Base-by-base conservation (phyloP, 805 yeast genomes). In the Lipomyces starkeyi region DNA sequence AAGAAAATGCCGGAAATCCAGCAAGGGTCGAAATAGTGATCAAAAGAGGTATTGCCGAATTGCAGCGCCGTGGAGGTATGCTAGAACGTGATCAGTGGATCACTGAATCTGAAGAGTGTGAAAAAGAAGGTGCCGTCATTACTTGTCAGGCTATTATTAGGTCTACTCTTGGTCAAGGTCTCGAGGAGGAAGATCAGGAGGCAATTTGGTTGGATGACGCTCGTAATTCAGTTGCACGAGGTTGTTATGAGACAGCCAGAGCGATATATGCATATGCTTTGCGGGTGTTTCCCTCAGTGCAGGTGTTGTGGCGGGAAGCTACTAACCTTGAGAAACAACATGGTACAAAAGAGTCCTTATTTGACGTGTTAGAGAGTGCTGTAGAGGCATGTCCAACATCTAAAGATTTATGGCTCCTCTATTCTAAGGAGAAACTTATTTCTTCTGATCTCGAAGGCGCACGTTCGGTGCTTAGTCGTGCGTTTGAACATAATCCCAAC, bases 401-500 rank as follows among this genome's bases (percentile, higher is more conserved):
- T 37, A 86, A 85, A 52, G 74, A 84, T 13, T 81, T 91, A 56
- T 83, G 86, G 78, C 77, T 91, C 62, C 85, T 88, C 87, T 91
- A 86, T 74, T 90, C 97, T 0, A 88, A 89, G 71, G 93, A 90
- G 73, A 63, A 69, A 17, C 47, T 65, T 3, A 65, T 80, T 29
- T 83, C 79, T 2, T 75, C 80, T 0, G 86, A 89, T 71, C 73
- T 83, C 0, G 78, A 75, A 0, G 83, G 80, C 2, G 90, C 97
- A 0, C 79, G 88, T 62, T 72, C 74, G 0, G 84, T 91, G 3
- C 78, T 93, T 5, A 74, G 79, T 2, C 78, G 81, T 14, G 89
- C 90, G 0, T 75, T 84, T 56, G 74, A 79, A 3, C 63, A 72
- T 2, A 77, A 84, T 8, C 85, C 88, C 0, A 71, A 77, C 0